Evolutionary conservation across 768 basidiomycete species (phyloP), one percentile per base, ranked within the genome.

Genomic region (Pleurotus pulmonarius): DNA sequence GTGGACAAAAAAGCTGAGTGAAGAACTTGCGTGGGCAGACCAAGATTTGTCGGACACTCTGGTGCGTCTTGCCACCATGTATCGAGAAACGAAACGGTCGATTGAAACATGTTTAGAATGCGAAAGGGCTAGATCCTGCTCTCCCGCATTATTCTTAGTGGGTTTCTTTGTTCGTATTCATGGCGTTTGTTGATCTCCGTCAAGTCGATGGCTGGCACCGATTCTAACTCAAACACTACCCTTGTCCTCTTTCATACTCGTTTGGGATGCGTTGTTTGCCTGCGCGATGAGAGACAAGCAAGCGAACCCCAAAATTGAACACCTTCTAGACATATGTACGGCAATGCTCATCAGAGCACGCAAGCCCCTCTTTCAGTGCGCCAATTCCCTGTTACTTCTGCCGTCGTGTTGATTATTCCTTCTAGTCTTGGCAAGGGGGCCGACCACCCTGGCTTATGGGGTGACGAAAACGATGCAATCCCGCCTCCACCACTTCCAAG

Each of bases 91-190:
- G 20, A 20, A 20, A 20, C 20, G 20, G 20, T 16, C 56, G 44
- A 46, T 52, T 39, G 16, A 20, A 39, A 43, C 16, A 26, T 39
- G 47, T 56, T 16, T 60, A 92, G 90, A 75, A 79, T 64, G 67
- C 69, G 8, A 83, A 82, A 60, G 86, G 88, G 1, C 72, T 92
- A 6, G 85, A 88, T 63, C 90, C 90, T 18, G 70, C 76, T 24
- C 71, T 86, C 24, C 90, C 90, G 2, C 88, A 92, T 70, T 92
- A 89, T 67, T 90, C 90, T 47, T 87, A 86, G 90, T 91, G 69
- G 60, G 89, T 70, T 16, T 45, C 39, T 39, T 49, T 55, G 46
- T 37, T 26, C 40, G 18, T 57, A 16, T 18, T 13, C 15, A 34
- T 8, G 4, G 4, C 18, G 20, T n/a, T 25, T n/a, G n/a, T 47